Evolutionary conservation across 2,329 filamentous ascomycete species (phyloP).

Genomic region (Penicillium olsonii): DNA sequence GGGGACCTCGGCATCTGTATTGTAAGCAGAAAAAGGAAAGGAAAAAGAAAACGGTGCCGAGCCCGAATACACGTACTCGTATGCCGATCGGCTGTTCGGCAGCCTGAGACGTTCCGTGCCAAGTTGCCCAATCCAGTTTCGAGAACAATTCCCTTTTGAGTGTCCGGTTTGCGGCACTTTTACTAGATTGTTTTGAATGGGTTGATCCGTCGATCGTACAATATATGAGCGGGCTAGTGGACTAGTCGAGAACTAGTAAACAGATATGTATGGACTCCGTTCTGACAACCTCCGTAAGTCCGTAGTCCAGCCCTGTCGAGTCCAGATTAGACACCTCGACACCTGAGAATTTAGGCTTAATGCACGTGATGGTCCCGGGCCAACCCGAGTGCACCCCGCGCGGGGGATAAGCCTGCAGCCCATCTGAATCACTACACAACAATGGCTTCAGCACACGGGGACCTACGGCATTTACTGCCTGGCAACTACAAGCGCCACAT

Average conservation of each 20-base stretch:
- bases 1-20: too few relatives aligned
- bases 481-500: slow-evolving; percentile 80
- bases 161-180: background rate
- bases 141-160: background rate
- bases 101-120: background rate
- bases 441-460: slow-evolving; percentile 61
- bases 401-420: background rate
- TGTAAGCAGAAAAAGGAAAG: background rate
- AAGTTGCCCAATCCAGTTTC: background rate
- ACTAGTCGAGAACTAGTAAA: background rate
- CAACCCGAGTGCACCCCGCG: slow-evolving; percentile 9
- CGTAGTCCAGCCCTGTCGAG: too few relatives aligned
- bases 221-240: too few relatives aligned
- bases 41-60: background rate
- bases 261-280: too few relatives aligned
- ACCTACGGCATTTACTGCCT: slow-evolving; percentile 74
- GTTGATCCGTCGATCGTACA: too few relatives aligned
- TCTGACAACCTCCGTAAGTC: too few relatives aligned
- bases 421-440: slow-evolving; percentile 2
- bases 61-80: background rate
- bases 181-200: background rate
- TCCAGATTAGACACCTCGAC: too few relatives aligned
- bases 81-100: background rate
- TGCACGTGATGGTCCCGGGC: slow-evolving; percentile 6
- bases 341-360: too few relatives aligned